Evolutionary conservation across 192 early-diverging fungal genomes (phyloP), one percentile per base, ranked within the genome.

Genomic region (Backusella circina): DNA sequence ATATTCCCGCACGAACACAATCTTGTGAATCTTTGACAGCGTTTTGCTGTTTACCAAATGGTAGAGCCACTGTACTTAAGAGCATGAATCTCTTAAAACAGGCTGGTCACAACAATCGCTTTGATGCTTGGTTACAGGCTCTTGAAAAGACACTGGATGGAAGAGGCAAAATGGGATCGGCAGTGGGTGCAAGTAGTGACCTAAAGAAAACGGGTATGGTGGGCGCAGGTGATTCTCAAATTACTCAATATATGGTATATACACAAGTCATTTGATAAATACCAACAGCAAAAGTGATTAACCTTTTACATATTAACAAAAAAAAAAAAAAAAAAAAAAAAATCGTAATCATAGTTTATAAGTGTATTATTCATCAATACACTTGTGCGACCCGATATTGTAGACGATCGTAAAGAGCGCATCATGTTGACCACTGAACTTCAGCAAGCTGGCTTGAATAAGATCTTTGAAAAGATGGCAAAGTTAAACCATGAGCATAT

Each of bases 311-410:
- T 38, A 26, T 41, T 41, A 41, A n/a, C n/a, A n/a, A n/a, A n/a
- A n/a, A n/a, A n/a, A n/a, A n/a, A n/a, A n/a, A n/a, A n/a, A n/a
- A n/a, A n/a, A n/a, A n/a, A n/a, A n/a, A n/a, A n/a, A n/a, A 41
- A 41, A 41, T 50, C n/a, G n/a, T 51, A 10, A 31, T 26, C 61
- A 37, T 84, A 88, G 84, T 83, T 94, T 33, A 87, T 90, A 9
- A 91, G 89, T 79, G 82, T 94, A 73, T 84, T 94, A 18, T 85
- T 94, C 65, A 85, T 94, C 80, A 94, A 94, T 79, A 89, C 92
- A 7, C 79, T 94, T 2, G 79, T 93, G 0, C 87, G 88, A 36
- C 87, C 91, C 8, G 88, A 89, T 38, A 81, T 69, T 33, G 54
- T 81, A 12, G 90, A 93, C 44, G 91, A 92, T 73, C 84, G 92